A percentile compares a stretch with the other conserved stretches of the same genome.
Evolutionary conservation across 2,329 filamentous ascomycete genomes (phyloP).

Genomic region (Colletotrichum sp.): DNA sequence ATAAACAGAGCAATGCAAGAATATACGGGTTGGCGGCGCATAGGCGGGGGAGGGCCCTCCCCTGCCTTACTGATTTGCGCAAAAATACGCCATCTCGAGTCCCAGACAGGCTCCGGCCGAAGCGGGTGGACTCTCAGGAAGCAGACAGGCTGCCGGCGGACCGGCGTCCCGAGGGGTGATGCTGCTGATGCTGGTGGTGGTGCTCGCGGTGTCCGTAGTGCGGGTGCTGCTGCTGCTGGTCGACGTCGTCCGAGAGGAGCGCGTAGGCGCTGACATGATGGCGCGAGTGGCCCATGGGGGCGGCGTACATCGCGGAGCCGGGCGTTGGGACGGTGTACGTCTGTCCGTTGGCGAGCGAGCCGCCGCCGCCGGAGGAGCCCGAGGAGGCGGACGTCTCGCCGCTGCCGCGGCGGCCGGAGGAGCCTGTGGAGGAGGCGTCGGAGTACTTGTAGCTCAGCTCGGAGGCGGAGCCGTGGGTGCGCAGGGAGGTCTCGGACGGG

Average conservation of each 20-base stretch:
- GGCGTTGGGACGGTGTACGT: conserved; percentile 15
- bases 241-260: conserved; percentile 3
- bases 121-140: background rate
- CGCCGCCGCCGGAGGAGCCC: background rate
- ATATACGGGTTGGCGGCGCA: background rate
- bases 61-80: background rate
- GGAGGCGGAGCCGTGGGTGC: conserved; percentile 8
- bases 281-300: background rate
- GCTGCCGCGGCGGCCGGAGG: conserved; percentile 5
- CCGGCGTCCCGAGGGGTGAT: background rate
- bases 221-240: background rate
- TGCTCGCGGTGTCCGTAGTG: background rate
- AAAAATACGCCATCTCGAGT: background rate
- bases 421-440: background rate
- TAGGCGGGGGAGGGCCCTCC: background rate
- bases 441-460: conserved; percentile 23
- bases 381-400: background rate
- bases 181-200: background rate
- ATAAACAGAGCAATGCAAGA: background rate
- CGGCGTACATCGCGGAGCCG: conserved; percentile 5
- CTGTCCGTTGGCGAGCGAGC: conserved; percentile 13
- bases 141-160: background rate
- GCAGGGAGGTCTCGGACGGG: conserved; percentile 14
- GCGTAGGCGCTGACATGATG: background rate
- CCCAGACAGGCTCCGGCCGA: background rate